Base-by-base conservation (phyloP, 2,329 filamentous ascomycete species). In the Neophaeococcomyces mojaviensis region DNA sequence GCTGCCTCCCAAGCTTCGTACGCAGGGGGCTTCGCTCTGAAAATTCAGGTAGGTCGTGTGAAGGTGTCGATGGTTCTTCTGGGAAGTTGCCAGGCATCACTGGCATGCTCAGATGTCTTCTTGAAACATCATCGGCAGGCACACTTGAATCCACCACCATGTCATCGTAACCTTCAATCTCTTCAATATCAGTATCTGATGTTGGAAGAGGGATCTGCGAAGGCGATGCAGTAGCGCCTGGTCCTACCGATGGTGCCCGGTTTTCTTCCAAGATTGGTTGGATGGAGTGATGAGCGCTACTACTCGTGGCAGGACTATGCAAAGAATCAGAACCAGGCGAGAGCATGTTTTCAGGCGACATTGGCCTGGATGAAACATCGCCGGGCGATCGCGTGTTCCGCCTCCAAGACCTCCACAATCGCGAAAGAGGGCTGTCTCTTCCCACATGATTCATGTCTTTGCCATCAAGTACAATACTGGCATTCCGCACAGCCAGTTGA, bases 321-420 rank as follows among this genome's bases (percentile, higher is more conserved):
- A 22, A 15, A 7, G 47, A 36, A 10, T 46, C 42, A 13, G 15
- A 13, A 22, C 40, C 34, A 9, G 56, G 52, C 30, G 55, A 56
- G 32, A 50, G 37, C n/a, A 55, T 39, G 68, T 28, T 34, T n/a
- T 39, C 55, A 10, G 48, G 50, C 46, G 30, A 70, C 64, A 38
- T 71, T 67, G 39, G 69, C 62, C 32, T 74, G 71, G 75, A 74
- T 48, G 86, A 78, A 86, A 75, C 51, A n/a, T 31, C 22, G 4
- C 26, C 20, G 16, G 41, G 19, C 18, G 41, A 36, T 7, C 55
- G 49, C 2, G 48, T 47, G 26, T 84, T 79, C 69, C 95, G 95
- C 68, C 92, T 88, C 92, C 92, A 98, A 20, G 86, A 85, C 57
- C 92, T 80, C 92, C 92, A 98, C 35, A 97, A 72, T 39, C 89